Evolutionary conservation across 2,329 filamentous ascomycete species (phyloP), one percentile per base, ranked within the genome.

Genomic region (Metarhizium sp.): DNA sequence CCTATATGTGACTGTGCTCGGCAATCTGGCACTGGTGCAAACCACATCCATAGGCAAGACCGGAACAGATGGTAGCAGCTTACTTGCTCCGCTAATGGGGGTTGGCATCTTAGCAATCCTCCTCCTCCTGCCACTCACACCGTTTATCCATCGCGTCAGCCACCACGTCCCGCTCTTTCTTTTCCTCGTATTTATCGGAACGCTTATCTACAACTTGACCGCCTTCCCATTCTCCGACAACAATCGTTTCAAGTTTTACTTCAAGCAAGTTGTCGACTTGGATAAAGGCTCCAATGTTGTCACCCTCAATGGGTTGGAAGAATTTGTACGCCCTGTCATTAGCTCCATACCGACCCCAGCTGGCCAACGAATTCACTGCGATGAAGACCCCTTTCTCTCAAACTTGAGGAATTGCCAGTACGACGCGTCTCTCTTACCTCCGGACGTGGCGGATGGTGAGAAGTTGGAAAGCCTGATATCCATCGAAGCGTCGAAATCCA

Each of bases 181-280:
- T 16, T 76, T 95, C 32, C 66, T 86, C 13, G 74, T 96, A 8
- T 89, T 91, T 58, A 65, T 82, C 29, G 88, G 78, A 34, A 95
- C 90, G 1, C 73, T 95, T 32, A 79, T 92, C 55, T 97, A 96
- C 75, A 95, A 95, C 66, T 80, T 96, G 4, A 73, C 82, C 2
- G 89, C 88, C 1, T 96, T 96, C 69, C 94, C 94, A 0, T 97
- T 97, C 71, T 94, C 90, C 0, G 73, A 81, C 25, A 79, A 84
- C 57, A 88, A 85, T 66, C 82, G 90, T 42, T 83, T 95, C 69
- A 97, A 97, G 70, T 78, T 92, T 50, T 95, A 85, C 70, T 96
- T 97, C 69, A 76, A 88, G 51, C 92, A 99, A 67, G 81, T 81
- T 10, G 76, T 96, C 50, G 82, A 96, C 61, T 79, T 96, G 10